Evolutionary conservation across 2,329 filamentous ascomycete genomes (phyloP), one percentile per base, ranked within the genome.

Genomic region (Alternaria brassicae): DNA sequence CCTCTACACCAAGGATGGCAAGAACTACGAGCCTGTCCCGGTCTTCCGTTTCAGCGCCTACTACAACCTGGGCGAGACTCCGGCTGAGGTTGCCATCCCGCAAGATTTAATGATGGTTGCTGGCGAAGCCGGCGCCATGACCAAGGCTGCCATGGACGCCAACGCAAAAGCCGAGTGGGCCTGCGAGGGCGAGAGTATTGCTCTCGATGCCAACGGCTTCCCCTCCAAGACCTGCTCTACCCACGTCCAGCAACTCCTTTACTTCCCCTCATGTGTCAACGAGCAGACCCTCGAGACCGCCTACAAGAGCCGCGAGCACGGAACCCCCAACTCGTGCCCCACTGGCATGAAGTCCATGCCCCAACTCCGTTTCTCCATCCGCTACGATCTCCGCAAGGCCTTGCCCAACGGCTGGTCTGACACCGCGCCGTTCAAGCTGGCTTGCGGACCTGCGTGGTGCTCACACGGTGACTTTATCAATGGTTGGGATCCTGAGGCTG

Each of bases 391-490:
- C 6, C 78, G 80, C 55, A 78, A 78, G 44, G 71, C 70, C 1
- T 65, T 83, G 4, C 79, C 81, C 3, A 71, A 79, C 41, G 81
- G 81, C 19, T 83, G 81, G 81, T 73, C 60, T 34, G 81, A 81
- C 40, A 72, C 70, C 0, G 76, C 81, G 1, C 82, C 81, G 0
- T 63, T 83, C 21, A 77, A 81, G 71, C 75, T 82, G 0, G 74
- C 81, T 0, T 81, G 77, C 56, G 73, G 73, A 6, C 45, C 68
- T n/a, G 76, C 77, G 0, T 82, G 73, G 65, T 80, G 78, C 74
- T 74, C 71, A 3, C 81, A 83, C 62, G 81, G 81, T 3, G 81
- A 83, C 63, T 83, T 83, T 51, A 81, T 83, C 68, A 82, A 82
- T 37, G 81, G 73, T 1, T 83, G 81, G 81, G 71, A 78, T 2